Conservation (phyloP, 176 grass and related monocot species). For the Sorghum bicolor region Sorghum_bicolor_NCBIv3 NC_012871.2:9015501-9016000, state of each 20-base stretch:
- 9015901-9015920: neutral
- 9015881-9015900: neutral
- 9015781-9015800: neutral
- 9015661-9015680: constrained; percentile 66
- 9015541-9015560: neutral
- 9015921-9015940: neutral
- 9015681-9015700: constrained; percentile 73
- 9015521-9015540: constrained; percentile 1
- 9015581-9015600: constrained; percentile 43
- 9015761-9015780: constrained; percentile 15
- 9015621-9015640: constrained; percentile 72
- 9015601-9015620: constrained; percentile 65
- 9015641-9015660: constrained; percentile 52
- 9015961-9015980: neutral
- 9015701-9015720: constrained; percentile 59
- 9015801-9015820: neutral
- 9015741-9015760: constrained; percentile 64
- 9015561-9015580: constrained; percentile 11
- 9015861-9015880: neutral
- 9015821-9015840: neutral
- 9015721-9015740: constrained; percentile 58
- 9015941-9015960: neutral
- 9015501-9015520: neutral
- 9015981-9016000: neutral
- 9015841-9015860: neutral